A percentile compares a stretch with the other conserved stretches of the same genome.
Conservation (phyloP, 805 yeast genomes). For the Starmerella sirachaensis region DNA sequence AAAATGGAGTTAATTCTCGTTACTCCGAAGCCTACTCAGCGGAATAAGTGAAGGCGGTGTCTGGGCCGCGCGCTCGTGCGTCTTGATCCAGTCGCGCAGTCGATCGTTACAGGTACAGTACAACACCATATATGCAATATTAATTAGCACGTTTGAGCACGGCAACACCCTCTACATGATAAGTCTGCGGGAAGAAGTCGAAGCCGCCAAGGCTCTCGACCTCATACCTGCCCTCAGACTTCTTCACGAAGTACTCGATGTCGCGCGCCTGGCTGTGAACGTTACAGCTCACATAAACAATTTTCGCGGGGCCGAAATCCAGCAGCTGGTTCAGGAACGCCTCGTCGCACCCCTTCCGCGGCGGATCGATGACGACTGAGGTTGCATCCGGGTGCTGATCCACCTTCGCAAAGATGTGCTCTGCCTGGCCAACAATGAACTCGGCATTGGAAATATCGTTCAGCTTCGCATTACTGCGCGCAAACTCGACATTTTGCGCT, state of each 20-base stretch:
- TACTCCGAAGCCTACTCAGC: no score
- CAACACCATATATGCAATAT: no score
- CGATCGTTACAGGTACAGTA: no score
- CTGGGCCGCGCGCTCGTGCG: no score
- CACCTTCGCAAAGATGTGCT: conserved; percentile 60
- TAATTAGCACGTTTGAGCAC: no score
- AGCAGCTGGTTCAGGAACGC: conserved; percentile 76
- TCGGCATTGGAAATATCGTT: conserved; percentile 69
- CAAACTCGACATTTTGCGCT: conserved; percentile 82
- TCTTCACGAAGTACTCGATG: conserved; percentile 67
- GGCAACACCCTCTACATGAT: conserved; percentile 82
- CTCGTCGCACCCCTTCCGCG: conserved; percentile 92
- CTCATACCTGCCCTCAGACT: conserved; percentile 35
- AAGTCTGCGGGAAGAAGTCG: conserved; percentile 93
- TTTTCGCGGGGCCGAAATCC: conserved; percentile 67
- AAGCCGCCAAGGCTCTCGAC: conserved; percentile 84
- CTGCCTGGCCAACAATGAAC: conserved; percentile 88
- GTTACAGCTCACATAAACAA: conserved; percentile 93
- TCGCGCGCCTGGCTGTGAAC: conserved; percentile 97
- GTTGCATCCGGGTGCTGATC: conserved; percentile 60
- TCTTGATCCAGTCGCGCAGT: no score
- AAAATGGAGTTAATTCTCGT: no score
- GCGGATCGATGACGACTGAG: conserved; percentile 89
- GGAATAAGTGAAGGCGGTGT: no score
- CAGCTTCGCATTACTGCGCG: conserved; percentile 62